Evolutionary conservation across 2,329 filamentous ascomycete genomes (phyloP), one percentile per base, ranked within the genome.

Genomic region (Ascocoryne sarcoides): DNA sequence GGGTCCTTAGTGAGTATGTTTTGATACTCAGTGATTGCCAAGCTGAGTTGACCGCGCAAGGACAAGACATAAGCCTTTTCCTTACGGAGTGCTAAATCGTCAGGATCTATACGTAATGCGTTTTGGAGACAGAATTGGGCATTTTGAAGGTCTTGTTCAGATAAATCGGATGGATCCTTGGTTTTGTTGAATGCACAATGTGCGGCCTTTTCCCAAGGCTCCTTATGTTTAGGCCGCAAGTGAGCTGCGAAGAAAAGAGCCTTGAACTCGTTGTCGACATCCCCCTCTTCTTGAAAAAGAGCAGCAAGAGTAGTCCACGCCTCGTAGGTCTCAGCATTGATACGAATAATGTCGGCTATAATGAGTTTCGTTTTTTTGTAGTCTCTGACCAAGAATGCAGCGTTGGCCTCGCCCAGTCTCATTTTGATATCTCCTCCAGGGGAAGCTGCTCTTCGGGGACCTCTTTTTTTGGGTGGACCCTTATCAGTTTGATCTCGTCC

Each of bases 361-460:
- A 74, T 64, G 12, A 71, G 68, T 26, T 77, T 64, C 4, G 82
- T 79, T 30, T 69, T 65, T 4, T 75, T 68, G 47, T 80, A 78
- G 15, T 80, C 69, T 18, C 71, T 68, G 8, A 71, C 66, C 43
- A 86, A 68, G 54, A 80, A 88, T 4, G 78, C 75, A 44, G 79
- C 70, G 43, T 79, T 84, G 3, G 84, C 84, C 54, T 74, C 68
- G 34, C 73, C 71, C 36, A 88, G 69, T 31, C 80, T 68, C 30
- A 74, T 67, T 53, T 81, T 85, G 59, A 88, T 84, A 50, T 87
- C 79, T 30, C 72, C 76, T 32, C 79, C 75, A 12, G 79, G 81
- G 56, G 84, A 81, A 7, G 75, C 78, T 17, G 76, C 72, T 56
- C 79, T 76, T 19, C 63, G 62, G 35, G 65, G 64, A 12, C 66